phyloP scores from a whole-genome alignment of 768 basidiomycete species.

The Xerocomellus chrysenteron region DNA sequence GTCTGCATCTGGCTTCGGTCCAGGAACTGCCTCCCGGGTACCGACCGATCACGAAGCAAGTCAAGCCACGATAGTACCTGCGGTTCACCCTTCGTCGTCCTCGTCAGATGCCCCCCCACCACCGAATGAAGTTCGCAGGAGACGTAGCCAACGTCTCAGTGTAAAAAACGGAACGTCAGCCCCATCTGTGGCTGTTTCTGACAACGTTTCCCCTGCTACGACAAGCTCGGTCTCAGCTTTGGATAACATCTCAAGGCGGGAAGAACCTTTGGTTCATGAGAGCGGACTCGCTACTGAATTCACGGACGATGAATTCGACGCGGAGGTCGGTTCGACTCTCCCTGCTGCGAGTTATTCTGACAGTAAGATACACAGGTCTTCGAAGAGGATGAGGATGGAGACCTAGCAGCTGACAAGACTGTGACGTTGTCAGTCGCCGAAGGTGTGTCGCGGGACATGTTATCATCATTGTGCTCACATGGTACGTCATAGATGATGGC shows the following conservation, averaged over 20 bases:
- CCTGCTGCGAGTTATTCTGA: slow-evolving; percentile 12
- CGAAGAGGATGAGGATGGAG: slow-evolving; percentile 82
- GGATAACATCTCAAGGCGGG: slow-evolving; percentile 19
- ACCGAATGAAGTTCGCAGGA: slow-evolving; percentile 50
- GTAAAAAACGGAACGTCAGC: slow-evolving; percentile 51
- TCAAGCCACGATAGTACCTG: slow-evolving; percentile 28
- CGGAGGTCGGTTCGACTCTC: slow-evolving; percentile 46
- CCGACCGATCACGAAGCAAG: slow-evolving; percentile 35
- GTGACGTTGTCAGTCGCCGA: slow-evolving; percentile 81
- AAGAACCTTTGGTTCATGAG: slow-evolving; percentile 60
- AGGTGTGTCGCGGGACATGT: slow-evolving; percentile 43
- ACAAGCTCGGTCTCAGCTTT: slow-evolving; percentile 32
- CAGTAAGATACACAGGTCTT: slow-evolving; percentile 51
- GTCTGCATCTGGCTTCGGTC: slow-evolving; percentile 69
- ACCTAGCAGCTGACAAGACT: slow-evolving; percentile 76
- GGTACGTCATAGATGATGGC: slow-evolving; percentile 66
- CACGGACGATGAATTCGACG: slow-evolving; percentile 83
- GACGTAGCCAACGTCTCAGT: slow-evolving; percentile 82
- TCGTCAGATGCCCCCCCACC: slow-evolving; percentile 36
- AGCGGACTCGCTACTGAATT: slow-evolving; percentile 71
- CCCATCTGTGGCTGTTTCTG: slow-evolving; percentile 12
- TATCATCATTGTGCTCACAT: slow-evolving; percentile 6
- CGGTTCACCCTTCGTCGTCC: slow-evolving; percentile 31
- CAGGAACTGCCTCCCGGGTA: slow-evolving; percentile 43
- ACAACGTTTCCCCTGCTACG: slow-evolving; percentile 15